Evolutionary conservation across 2,329 filamentous ascomycete species (phyloP).

Genomic region (Metarhizium album): DNA sequence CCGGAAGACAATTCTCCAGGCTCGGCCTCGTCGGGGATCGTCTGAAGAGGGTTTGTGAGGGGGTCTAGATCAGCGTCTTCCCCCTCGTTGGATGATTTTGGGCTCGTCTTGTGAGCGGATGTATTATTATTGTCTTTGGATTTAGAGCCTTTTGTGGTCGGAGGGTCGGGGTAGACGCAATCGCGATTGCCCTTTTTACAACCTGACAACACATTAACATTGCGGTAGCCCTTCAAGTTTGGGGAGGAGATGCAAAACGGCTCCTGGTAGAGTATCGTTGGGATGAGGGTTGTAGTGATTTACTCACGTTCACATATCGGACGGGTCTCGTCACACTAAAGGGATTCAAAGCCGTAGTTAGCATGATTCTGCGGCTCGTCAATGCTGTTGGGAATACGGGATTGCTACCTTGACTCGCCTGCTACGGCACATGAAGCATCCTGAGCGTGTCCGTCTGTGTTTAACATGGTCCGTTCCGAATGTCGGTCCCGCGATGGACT

Average conservation of each 20-base stretch:
- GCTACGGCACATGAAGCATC: constrained; percentile 84
- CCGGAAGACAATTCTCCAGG: constrained; percentile 20
- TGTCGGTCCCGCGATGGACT: constrained; percentile 31
- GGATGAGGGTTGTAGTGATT: background rate
- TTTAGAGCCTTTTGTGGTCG: constrained; percentile 31
- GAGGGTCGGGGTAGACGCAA: constrained; percentile 75
- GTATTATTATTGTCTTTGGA: constrained; percentile 26
- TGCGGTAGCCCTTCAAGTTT: background rate
- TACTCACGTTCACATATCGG: constrained; percentile 70
- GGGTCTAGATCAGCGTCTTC: constrained; percentile 34
- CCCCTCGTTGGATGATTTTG: constrained; percentile 43
- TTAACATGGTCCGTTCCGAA: constrained; percentile 61
- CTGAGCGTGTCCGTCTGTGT: constrained; percentile 84
- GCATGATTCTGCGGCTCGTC: background rate
- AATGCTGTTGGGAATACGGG: background rate
- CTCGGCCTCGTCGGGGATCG: constrained; percentile 47
- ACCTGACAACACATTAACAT: constrained; percentile 35
- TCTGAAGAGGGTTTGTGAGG: constrained; percentile 31
- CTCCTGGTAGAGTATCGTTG: background rate
- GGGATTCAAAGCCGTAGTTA: constrained; percentile 15
- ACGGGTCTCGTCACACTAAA: constrained; percentile 78
- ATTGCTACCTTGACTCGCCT: constrained; percentile 68
- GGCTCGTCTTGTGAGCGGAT: constrained; percentile 33
- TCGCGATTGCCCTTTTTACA: constrained; percentile 88
- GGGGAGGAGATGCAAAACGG: too few relatives aligned